These are phyloP conservation scores for Quercus wislizeni DNA, from an alignment of 306 rosid species.

Conservation along the genomic window DNA sequence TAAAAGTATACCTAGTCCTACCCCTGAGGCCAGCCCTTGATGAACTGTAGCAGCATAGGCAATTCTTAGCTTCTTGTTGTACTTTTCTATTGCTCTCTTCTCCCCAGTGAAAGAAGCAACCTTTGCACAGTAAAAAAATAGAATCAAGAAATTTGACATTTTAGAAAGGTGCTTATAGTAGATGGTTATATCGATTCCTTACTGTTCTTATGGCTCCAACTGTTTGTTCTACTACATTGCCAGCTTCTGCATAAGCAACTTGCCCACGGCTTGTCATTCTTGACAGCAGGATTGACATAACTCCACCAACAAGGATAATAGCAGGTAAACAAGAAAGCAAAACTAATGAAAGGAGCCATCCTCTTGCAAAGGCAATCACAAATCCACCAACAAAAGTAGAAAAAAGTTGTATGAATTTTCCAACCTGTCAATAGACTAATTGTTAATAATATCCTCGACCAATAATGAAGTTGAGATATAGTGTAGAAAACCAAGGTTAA, in stretches of 20 bases:
- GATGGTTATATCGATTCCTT: constrained; percentile 17
- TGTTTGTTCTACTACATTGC: constrained; percentile 80
- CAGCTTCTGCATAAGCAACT: constrained; percentile 84
- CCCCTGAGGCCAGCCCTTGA: constrained; percentile 69
- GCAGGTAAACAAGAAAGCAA: constrained; percentile 61
- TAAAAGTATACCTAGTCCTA: constrained; percentile 54
- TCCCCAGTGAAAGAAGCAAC: constrained; percentile 94
- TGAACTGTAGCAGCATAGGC: constrained; percentile 54
- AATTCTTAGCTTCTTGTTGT: constrained; percentile 51
- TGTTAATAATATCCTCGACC: neutral
- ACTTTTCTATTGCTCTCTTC: constrained; percentile 66
- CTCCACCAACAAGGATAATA: constrained; percentile 48
- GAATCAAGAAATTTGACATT: constrained; percentile 1
- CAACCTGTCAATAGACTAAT: constrained; percentile 53
- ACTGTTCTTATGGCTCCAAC: constrained; percentile 83
- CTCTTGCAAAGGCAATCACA: constrained; percentile 55
- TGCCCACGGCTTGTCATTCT: constrained; percentile 80
- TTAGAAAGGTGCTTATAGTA: neutral
- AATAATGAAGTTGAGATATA: neutral
- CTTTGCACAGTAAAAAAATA: constrained; percentile 28
- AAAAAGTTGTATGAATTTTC: constrained; percentile 69
- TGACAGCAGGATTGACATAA: constrained; percentile 32
- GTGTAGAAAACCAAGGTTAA: neutral
- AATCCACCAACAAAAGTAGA: constrained; percentile 77
- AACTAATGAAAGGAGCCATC: constrained; percentile 71